Evolutionary conservation across 805 yeast genomes (phyloP), one percentile per base, ranked within the genome.

Genomic region (Candida sithepensis): DNA sequence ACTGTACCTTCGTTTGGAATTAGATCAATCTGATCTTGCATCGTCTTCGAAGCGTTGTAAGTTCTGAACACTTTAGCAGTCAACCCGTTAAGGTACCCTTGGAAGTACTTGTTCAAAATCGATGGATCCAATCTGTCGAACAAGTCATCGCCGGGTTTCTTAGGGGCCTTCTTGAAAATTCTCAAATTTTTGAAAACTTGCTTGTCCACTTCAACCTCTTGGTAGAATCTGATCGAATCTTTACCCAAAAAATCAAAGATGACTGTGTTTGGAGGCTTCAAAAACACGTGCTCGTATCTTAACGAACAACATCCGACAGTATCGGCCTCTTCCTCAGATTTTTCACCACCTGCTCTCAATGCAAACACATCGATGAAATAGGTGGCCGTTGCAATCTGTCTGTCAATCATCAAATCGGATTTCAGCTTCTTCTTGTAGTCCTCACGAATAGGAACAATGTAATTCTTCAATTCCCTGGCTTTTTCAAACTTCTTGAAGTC

Each of bases 31-130:
- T 89, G 96, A 60, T 91, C 96, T 66, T 91, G 97, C 97, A 91
- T 92, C 2, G 97, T 90, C 65, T 88, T 87, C 1, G 97, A 88
- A 0, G 98, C 98, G 69, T 91, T 91, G 63, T 88, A 91, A 0
- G 98, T 91, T 82, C 98, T 95, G 75, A 91, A 92, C 19, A 91
- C 97, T 67, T 91, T 91, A 4, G 98, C 98, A 0, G 97, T 90
- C 54, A 91, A 74, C 0, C 98, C 98, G 21, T 86, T 82, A 94
- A 91, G 85, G 67, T 91, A 90, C 49, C 78, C 82, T 62, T 90
- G 97, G 60, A 91, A 78, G 64, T 89, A 91, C 65, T 84, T 87
- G 72, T 91, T 91, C 60, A 91, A 74, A 33, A 85, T 70, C 1
- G 86, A 69, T 7, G 97, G 97, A 58, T 85, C 92, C 41, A 92